Base-by-base conservation (phyloP, 192 early-diverging fungal species). In the Kappamyces sp. region DNA sequence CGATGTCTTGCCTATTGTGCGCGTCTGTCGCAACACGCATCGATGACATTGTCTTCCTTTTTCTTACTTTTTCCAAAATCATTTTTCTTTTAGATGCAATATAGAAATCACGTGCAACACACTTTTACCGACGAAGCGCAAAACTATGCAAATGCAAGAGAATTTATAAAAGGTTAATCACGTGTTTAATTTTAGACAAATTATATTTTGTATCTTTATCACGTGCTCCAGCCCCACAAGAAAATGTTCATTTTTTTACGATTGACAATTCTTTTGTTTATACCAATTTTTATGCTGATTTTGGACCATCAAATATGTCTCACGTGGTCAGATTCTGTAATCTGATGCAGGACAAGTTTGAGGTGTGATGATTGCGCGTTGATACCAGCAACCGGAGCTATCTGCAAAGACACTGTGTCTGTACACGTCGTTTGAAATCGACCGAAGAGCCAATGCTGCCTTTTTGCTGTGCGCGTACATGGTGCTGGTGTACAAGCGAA, bases 381-480 rank as follows among this genome's bases (percentile, higher is more conserved):
- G 35, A 23, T 61, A 13, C 9, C 53, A 86, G 86, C 72, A 75
- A 43, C 74, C 76, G 2, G 36, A 44, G 35, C 55, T 51, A 10
- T 66, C 73, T 48, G 55, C 63, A 51, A 88, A 86, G 64, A 72
- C 72, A 33, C 53, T 88, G 1, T 79, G 76, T 15, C 51, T 88
- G 7, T 74, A 79, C 61, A 76, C 77, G 0, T 71, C 73, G 7
- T 64, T 72, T 10, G 81, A 85, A 5, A 75, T 69, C 39, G 74
- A 72, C n/a, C 84, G 79, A 49, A 63, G 84, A 12, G 82, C 83
- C 1, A 88, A 88, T 69, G 80, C 83, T 0, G 84, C 83, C 13
- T 88, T 84, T 62, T 65, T 87, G 15, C 67, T 88, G 35, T 78
- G 74, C 15, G 69, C 76, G 7, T 88, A 87, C 61, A 84, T 88